Percentiles rank a stretch among this genome's conserved stretches.
Conservation (phyloP, 768 basidiomycete genomes). For the Mycena kentingensis region DNA sequence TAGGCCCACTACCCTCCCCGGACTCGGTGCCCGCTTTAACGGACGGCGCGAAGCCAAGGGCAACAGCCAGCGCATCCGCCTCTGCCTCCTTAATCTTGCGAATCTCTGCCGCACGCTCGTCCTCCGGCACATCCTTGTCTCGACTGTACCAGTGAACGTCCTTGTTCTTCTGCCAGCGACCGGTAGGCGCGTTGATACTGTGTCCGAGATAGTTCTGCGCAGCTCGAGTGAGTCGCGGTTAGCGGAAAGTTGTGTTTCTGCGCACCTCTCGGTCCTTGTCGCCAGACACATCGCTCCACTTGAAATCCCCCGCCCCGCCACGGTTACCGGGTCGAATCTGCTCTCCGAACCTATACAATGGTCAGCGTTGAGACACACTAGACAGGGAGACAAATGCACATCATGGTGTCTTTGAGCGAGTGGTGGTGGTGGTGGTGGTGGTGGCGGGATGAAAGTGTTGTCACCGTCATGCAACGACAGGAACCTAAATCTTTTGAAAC, state of each 20-base stretch:
- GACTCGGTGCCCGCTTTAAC: conserved; percentile 39
- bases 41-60: conserved; percentile 74
- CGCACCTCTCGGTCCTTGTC: conserved; percentile 91
- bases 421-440: too few relatives aligned
- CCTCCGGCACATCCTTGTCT: conserved; percentile 46
- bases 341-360: too few relatives aligned
- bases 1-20: conserved; percentile 15
- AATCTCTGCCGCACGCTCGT: conserved; percentile 71
- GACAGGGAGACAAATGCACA: too few relatives aligned
- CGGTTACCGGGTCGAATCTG: conserved; percentile 69
- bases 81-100: conserved; percentile 83
- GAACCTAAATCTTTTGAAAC: too few relatives aligned
- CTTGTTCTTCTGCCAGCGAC: conserved; percentile 97
- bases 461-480: too few relatives aligned
- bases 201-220: conserved; percentile 91
- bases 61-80: conserved; percentile 81
- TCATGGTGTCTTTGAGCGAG: too few relatives aligned
- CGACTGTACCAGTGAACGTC: conserved; percentile 95
- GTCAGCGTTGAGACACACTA: too few relatives aligned
- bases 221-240: conserved; percentile 2
- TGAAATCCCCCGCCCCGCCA: conserved; percentile 90
- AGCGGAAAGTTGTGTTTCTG: not conserved
- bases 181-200: conserved; percentile 92
- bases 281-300: conserved; percentile 86
- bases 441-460: too few relatives aligned